Base-by-base conservation (phyloP, 768 basidiomycete species). In the Leccinum pellstonianum region DNA sequence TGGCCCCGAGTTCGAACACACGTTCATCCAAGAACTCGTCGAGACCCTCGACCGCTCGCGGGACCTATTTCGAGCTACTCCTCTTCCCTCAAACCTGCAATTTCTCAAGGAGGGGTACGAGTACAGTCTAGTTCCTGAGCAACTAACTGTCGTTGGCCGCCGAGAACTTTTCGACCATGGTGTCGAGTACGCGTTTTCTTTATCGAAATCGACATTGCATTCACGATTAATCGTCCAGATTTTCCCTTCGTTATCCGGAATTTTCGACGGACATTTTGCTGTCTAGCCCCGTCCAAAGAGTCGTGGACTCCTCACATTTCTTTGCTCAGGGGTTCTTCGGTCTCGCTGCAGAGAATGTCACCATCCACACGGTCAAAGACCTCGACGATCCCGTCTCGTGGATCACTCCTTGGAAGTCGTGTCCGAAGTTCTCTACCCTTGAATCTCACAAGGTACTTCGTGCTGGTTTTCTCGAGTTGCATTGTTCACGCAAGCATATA, bases 381-480 rank as follows among this genome's bases (percentile, higher is more conserved):
- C 68, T 77, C 54, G 61, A 62, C 48, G 66, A 66, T 54, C 75
- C 75, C n/a, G 67, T 74, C 19, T 75, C 76, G 43, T 79, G 77
- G 75, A 76, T 80, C 60, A 78, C 70, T 33, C 78, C 76, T 27
- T 76, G 76, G 75, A 67, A 70, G 55, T 76, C 74, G 17, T 79
- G 78, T 64, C 65, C 72, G 0, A 64, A n/a, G 48, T 63, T 65
- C 56, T 54, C 65, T n/a, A 29, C 6, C 5, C 17, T 5, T 51
- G 23, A 54, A 11, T 5, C 56, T 10, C 60, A 52, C 7, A 50
- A 60, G 54, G 61, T 72, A 23, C 37, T n/a, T 21, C 6, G 23
- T 12, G 14, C 37, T 29, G 9, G 5, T 14, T 31, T 23, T 49
- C 3, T 62, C 14, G 3, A 50, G 55, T 31, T 11, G 23, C 37